Evolutionary conservation across 176 grass and related monocot genomes (phyloP), one percentile per base, ranked within the genome.

Genomic region (Elaeis guineensis): DNA sequence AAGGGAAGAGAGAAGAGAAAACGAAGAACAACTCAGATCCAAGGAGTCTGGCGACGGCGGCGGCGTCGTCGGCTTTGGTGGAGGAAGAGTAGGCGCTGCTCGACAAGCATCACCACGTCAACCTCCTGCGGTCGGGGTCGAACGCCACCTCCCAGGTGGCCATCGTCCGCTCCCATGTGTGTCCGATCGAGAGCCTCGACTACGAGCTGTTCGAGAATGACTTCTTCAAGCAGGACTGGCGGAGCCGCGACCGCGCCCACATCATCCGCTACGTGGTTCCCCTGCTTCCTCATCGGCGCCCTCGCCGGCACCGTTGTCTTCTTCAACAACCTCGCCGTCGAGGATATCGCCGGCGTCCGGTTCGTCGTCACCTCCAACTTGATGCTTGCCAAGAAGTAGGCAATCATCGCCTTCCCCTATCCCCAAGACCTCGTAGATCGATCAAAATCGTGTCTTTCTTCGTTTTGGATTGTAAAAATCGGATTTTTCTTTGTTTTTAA

Each of bases 151-250:
- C 87, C 63, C 92, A 96, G 66, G 61, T 96, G 53, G 92, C 92
- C 58, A 77, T 96, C 62, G 75, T 96, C 22, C 87, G 92, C 57
- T 74, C 86, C 57, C 72, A 87, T 29, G 49, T 87, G 60, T 90
- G 61, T 69, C 80, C 86, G 50, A 83, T 95, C 71, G 86, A 95
- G 61, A 95, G 90, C 83, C 90, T 95, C 28, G 90, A 90, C 65
- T 95, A 95, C 83, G 90, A 95, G 90, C 87, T 2, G 9, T 77
- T 96, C 48, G 87, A 96, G 62, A 96, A 90, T 69, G 83, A 96
- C 22, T 69, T 90, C 70, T 90, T 96, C 86, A 79, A 85, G 78
- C 92, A 96, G 75, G 87, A 88, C 65, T 90, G 92, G 87, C 62
- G 92, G 60, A 68, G 80, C 25, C 25, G 25, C 25, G 25, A 30